phyloP scores from a whole-genome alignment of 345 rosid species.

The Melaleuca alternifolia region DNA sequence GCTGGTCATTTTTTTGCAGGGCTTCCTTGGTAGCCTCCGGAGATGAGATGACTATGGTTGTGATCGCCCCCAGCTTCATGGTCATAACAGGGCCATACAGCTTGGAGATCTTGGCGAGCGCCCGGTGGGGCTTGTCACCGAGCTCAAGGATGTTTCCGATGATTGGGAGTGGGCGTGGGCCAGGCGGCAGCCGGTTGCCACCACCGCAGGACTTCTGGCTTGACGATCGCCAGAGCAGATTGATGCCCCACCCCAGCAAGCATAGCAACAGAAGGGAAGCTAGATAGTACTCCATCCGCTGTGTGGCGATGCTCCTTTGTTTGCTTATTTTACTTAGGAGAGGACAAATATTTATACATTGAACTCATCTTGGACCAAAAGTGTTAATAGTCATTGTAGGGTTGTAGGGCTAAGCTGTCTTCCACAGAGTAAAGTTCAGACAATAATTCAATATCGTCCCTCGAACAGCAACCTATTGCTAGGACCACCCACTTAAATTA shows the following conservation, averaged over 20 bases:
- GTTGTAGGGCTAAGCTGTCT: no score
- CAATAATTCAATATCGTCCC: no score
- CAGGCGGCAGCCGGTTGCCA: constrained; percentile 11
- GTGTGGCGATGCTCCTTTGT: not conserved
- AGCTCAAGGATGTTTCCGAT: constrained; percentile 29
- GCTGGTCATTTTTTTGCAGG: constrained; percentile 29
- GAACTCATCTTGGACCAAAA: no score
- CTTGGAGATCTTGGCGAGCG: constrained; percentile 19
- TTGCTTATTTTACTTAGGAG: not conserved
- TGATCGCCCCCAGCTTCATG: constrained; percentile 24
- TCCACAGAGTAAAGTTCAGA: no score
- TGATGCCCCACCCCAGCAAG: not conserved
- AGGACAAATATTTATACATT: no score
- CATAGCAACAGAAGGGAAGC: not conserved
- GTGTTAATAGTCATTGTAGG: no score
- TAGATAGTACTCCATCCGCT: not conserved
- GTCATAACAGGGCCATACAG: constrained; percentile 27
- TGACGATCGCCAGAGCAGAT: not conserved
- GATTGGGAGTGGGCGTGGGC: constrained; percentile 22
- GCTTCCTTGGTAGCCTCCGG: constrained; percentile 25
- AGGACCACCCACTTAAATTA: no score
- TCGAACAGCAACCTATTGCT: no score
- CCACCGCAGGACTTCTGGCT: not conserved
- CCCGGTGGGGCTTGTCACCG: constrained; percentile 20
- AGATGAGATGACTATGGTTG: constrained; percentile 28